Conservation (phyloP, 371 early-diverging fungal species). For the Mucor mucedo region DNA sequence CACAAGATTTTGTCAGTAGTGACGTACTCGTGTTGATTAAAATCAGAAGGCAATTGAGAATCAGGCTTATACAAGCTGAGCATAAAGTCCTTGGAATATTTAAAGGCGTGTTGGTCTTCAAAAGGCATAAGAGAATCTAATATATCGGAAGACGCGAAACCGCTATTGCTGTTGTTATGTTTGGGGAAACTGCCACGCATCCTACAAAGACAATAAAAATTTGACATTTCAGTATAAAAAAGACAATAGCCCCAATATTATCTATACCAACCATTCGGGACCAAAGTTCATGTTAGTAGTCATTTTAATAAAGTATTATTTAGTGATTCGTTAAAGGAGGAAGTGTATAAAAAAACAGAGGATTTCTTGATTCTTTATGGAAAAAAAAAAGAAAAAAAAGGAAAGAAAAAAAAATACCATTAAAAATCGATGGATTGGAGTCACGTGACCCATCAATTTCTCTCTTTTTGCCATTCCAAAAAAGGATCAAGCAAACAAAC, state of each 20-base stretch:
- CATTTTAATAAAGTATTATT: conserved; percentile 31
- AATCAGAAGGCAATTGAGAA: conserved; percentile 62
- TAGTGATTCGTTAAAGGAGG: too few relatives aligned
- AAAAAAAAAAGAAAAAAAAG: too few relatives aligned
- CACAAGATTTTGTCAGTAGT: conserved; percentile 64
- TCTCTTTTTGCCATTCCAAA: too few relatives aligned
- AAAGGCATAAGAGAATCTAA: conserved; percentile 23
- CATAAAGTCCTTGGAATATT: conserved; percentile 84
- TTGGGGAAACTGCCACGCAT: conserved; percentile 53
- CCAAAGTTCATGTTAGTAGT: conserved; percentile 86
- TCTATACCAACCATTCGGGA: conserved; percentile 74
- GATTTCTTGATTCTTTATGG: too few relatives aligned
- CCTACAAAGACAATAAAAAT: conserved; percentile 27
- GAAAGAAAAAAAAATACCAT: too few relatives aligned
- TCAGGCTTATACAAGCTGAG: conserved; percentile 72
- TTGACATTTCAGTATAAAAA: conserved; percentile 7
- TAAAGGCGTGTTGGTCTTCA: conserved; percentile 48
- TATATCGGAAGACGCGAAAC: conserved; percentile 19
- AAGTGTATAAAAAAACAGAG: too few relatives aligned
- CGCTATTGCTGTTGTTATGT: conserved; percentile 31
- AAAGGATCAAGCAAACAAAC: too few relatives aligned
- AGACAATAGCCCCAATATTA: background rate
- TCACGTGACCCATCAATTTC: too few relatives aligned
- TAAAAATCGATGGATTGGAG: too few relatives aligned
- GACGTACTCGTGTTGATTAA: conserved; percentile 76